A percentile compares a stretch with the other conserved stretches of the same genome.
These are phyloP conservation scores for Vitis hybrid DNA, from an alignment of 177 flowering plant species.

Conservation along the genomic window DNA sequence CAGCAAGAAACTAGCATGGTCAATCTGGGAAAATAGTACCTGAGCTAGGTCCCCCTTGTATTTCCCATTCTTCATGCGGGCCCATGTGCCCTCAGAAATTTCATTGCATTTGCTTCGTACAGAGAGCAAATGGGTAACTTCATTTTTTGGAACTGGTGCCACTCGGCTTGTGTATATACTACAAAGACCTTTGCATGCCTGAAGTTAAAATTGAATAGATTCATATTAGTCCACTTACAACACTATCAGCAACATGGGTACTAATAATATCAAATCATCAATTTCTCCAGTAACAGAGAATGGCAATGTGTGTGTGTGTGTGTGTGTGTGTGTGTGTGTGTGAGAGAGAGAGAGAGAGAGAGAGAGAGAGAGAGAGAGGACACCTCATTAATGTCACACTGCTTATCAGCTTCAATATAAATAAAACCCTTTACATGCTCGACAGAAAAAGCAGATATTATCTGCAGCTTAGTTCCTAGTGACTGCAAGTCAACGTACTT, in stretches of 20 bases:
- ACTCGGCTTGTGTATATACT: constrained; percentile 53
- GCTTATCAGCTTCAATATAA: constrained; percentile 80
- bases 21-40: constrained; percentile 38
- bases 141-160: constrained; percentile 56
- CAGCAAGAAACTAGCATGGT: constrained; percentile 4
- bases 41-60: constrained; percentile 91
- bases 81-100: constrained; percentile 73
- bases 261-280: too few species aligned
- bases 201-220: constrained; percentile 7
- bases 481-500: constrained; percentile 67
- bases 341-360: too few species aligned
- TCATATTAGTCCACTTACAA: neutral
- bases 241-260: neutral
- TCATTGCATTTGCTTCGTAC: constrained; percentile 36
- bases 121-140: constrained; percentile 60
- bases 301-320: too few species aligned
- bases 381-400: constrained; percentile 80
- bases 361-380: neutral
- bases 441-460: constrained; percentile 74
- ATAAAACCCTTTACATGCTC: constrained; percentile 83
- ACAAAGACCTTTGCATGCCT: constrained; percentile 85
- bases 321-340: too few species aligned
- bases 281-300: too few species aligned
- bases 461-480: constrained; percentile 61
- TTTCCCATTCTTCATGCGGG: constrained; percentile 79